These are phyloP conservation scores for Claviceps monticola DNA, from an alignment of 2,329 filamentous ascomycete genomes.

Conservation along the genomic window DNA sequence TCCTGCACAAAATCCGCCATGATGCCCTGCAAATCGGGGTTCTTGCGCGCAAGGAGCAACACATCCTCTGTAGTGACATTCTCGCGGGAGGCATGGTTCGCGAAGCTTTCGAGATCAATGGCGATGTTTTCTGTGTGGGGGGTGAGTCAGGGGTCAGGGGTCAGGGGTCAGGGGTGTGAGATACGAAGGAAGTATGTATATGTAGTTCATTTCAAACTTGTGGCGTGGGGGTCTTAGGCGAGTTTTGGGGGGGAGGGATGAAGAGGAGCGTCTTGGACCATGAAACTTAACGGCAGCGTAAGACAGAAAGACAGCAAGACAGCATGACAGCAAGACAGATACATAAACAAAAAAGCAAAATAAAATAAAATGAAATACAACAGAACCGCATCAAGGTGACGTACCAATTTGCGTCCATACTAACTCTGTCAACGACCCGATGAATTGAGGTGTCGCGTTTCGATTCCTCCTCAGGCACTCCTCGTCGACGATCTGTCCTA, in stretches of 20 bases:
- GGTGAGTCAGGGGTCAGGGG: too few relatives aligned
- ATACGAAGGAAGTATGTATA: not conserved
- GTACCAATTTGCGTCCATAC: slow-evolving; percentile 76
- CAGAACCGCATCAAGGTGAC: slow-evolving; percentile 17
- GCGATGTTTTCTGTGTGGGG: slow-evolving; percentile 47
- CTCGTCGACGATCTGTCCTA: slow-evolving; percentile 81
- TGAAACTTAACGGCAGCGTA: too few relatives aligned
- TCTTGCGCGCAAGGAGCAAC: slow-evolving; percentile 71
- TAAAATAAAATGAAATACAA: not conserved
- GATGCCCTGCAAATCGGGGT: slow-evolving; percentile 68
- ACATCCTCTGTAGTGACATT: slow-evolving; percentile 80
- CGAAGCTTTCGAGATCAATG: slow-evolving; percentile 41
- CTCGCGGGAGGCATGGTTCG: slow-evolving; percentile 64
- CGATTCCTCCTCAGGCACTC: slow-evolving; percentile 48
- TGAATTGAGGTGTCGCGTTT: slow-evolving; percentile 87
- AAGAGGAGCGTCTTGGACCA: too few relatives aligned
- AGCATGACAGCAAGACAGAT: not conserved
- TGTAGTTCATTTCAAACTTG: too few relatives aligned
- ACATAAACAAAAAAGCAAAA: too few relatives aligned
- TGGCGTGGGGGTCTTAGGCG: too few relatives aligned
- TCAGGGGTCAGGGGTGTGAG: not conserved
- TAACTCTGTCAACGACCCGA: slow-evolving; percentile 72
- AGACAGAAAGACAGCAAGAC: too few relatives aligned
- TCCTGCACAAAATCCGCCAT: slow-evolving; percentile 56
- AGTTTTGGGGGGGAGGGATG: too few relatives aligned